phyloP scores from a whole-genome alignment of 2,329 filamentous ascomycete genomes.

The Diplodia sapinea region DNA sequence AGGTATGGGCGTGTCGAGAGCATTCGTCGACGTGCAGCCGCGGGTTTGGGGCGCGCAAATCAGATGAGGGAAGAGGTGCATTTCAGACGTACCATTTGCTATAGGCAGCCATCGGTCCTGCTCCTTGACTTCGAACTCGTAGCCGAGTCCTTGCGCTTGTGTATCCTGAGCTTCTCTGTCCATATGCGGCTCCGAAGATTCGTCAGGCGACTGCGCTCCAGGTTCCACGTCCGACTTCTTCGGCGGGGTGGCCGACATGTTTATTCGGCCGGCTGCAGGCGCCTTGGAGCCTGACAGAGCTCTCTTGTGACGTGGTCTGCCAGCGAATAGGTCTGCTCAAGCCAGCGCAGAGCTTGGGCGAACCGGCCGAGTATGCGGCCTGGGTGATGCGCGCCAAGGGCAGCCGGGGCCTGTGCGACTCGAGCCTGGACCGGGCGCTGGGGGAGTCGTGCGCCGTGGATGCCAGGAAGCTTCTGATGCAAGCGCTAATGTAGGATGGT shows the following conservation, averaged over 20 bases:
- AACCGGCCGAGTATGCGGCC: constrained; percentile 44
- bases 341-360: constrained; percentile 31
- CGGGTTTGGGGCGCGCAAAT: constrained; percentile 45
- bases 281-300: constrained; percentile 47
- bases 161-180: constrained; percentile 79
- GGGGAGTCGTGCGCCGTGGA: constrained; percentile 15
- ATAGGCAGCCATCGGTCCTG: constrained; percentile 99
- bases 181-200: constrained; percentile 83
- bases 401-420: constrained; percentile 32
- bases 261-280: constrained; percentile 71
- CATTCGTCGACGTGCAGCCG: constrained; percentile 48
- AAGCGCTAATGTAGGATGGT: constrained; percentile 30
- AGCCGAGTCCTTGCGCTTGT: constrained; percentile 76
- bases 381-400: constrained; percentile 32
- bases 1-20: constrained; percentile 55
- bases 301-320: constrained; percentile 39
- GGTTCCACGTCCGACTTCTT: constrained; percentile 89
- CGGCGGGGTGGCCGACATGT: constrained; percentile 90
- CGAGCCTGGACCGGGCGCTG: constrained; percentile 27
- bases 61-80: constrained; percentile 42
- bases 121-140: constrained; percentile 99
- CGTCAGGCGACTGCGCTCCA: constrained; percentile 89
- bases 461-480: constrained; percentile 32
- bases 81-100: constrained; percentile 90
- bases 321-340: constrained; percentile 33